Base-by-base conservation (phyloP, 2,329 filamentous ascomycete species). In the Trichoderma afroharzianum region DNA sequence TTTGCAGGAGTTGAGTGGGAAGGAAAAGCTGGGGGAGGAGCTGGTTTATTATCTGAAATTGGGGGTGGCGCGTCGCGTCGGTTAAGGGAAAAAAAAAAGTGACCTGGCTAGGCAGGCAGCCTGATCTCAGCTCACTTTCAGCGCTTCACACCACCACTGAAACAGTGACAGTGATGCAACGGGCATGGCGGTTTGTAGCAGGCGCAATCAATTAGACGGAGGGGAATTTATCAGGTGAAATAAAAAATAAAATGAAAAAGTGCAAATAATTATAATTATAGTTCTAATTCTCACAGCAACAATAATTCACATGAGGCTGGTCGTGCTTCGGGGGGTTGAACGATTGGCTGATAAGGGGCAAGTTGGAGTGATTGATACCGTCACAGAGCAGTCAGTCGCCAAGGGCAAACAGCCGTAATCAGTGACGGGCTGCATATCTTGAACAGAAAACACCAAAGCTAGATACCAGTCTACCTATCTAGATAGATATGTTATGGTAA, bases 71-170 rank as follows among this genome's bases (percentile, higher is more conserved):
- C 68, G 68, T 63, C 68, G 68, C 68, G 66, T 68, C 67, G 53
- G 28, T 5, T 12, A 55, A 55, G 18, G 32, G 28, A 69, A 75
- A 73, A 74, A 63, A 71, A 69, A 69, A 75, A 71, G 63, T 66
- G 63, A 66, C 63, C 53, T 58, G 36, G 63, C 28, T n/a, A 43
- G 36, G 36, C 28, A 55, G 47, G 63, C 63, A 43, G 50, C 39
- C 55, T 67, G 28, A 58, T 53, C 33, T 58, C 63, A 58, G 47
- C 32, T 55, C 50, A 32, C 63, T 67, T 67, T 18, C 63, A 67
- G 63, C 63, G 63, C 63, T 67, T 58, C 50, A 57, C 63, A 67
- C 50, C 32, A 58, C 63, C 50, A 58, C 30, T 58, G 32, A 58
- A 18, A 67, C 50, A 28, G 33, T 57, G 63, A 67, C 39, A 43